Base-by-base conservation (phyloP, 1,139 yeast species). In the Wickerhamomyces sp. region DNA sequence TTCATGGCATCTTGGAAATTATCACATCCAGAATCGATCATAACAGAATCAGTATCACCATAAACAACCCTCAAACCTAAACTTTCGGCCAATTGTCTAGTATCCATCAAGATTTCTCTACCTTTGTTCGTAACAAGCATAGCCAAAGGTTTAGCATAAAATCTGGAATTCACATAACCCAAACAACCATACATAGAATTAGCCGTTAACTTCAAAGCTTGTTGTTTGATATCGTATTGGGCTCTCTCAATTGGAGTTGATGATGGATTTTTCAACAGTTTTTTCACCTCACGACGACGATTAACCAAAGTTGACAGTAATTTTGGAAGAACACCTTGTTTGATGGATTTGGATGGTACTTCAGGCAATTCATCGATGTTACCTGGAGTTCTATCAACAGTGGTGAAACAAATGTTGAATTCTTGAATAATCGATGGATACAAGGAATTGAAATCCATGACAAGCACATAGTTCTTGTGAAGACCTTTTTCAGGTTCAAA, bases 181-280 rank as follows among this genome's bases (percentile, higher is more conserved):
- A 93, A 72, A 73, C 98, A 93, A 56, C 99, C 99, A 62, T 93
- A 93, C 97, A 93, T 91, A 21, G 98, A 91, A 61, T 93, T 93
- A 15, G 99, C 99, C 2, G 98, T 93, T 54, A 93, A 71, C 58
- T 93, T 93, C 55, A 93, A 73, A 0, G 98, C 98, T 55, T 85
- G 95, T 60, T 93, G 98, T 54, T 89, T 87, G 54, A 88, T 88
- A 59, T 93, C 98, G 68, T 84, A 88, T 55, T 89, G 95, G 0
- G 81, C 78, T 38, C 64, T 72, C 46, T 84, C 86, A 37, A 70
- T 66, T 0, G 77, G 66, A 0, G 78, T 68, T 23, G 81, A 76
- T 34, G 72, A 71, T 16, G 89, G 81, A 48, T 78, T 81, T 52
- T 88, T 89, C 70, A 93, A 72, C 32, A 88, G 65, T 48, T 78